Base-by-base conservation (phyloP, 83 land plant genomes). In the Diphasiastrum complanatum region DNA sequence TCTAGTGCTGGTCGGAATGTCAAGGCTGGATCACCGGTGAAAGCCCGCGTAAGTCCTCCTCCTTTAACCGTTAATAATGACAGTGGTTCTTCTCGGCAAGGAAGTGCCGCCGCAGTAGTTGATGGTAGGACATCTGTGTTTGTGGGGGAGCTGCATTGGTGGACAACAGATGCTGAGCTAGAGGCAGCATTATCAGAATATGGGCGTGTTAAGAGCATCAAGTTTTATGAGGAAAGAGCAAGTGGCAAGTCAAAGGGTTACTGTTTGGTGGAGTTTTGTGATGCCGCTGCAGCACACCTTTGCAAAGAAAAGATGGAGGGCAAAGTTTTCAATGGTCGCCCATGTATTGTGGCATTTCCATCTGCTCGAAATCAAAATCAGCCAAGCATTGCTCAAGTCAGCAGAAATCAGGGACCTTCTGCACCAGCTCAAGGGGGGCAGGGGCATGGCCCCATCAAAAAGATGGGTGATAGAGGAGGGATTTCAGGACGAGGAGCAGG, bases 221-320 rank as follows among this genome's bases (percentile, higher is more conserved):
- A 87, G 69, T 87, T 91, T 31, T 91, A 63, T 51, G 97, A 91
- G 38, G 97, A 91, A 70, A 81, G 79, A 54, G 93, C 91, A 5
- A 91, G 97, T 75, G 97, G 97, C 5, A 91, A 91, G 55, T 91
- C 97, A 16, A 91, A 91, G 64, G 97, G 97, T 1, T 86, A 84
- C 68, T 91, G 93, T 50, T 89, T 84, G 60, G 93, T 87, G 70
- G 97, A 91, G 67, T 91, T 91, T 38, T 82, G 60, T 68, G 93
- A 87, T 64, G 19, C 83, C 2, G 50, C 40, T 29, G 78, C 85
- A 23, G 93, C 93, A 1, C 76, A 79, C 38, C 73, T 85, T 4
- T 91, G 97, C 63, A 91, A 91, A 51, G 85, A 87, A 33, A 81
- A 87, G 26, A 86, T 91, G 93, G 73, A 87, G 61, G 89, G 97